Evolutionary conservation across 2,329 filamentous ascomycete species (phyloP).

Genomic region (Epichloe brachyelytri): DNA sequence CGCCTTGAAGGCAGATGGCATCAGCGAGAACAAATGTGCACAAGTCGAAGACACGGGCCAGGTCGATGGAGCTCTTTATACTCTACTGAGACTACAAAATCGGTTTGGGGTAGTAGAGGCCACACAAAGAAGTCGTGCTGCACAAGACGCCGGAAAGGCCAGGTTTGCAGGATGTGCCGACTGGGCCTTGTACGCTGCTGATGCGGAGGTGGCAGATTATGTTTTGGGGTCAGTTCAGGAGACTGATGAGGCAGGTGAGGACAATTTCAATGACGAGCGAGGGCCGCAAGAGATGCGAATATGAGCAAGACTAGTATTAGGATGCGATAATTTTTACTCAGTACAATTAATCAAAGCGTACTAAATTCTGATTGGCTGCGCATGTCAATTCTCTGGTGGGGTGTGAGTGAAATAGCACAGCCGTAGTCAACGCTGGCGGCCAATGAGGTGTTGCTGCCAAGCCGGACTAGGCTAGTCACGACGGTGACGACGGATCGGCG

Average conservation of each 20-base stretch:
- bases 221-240: conserved; percentile 4
- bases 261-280: background rate
- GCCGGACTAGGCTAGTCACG: too few relatives aligned
- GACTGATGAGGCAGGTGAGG: background rate
- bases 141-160: conserved; percentile 10
- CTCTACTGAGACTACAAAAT: conserved; percentile 5
- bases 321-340: too few relatives aligned
- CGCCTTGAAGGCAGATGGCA: conserved; percentile 11
- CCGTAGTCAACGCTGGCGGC: too few relatives aligned
- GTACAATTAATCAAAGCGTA: too few relatives aligned
- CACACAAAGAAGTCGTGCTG: conserved; percentile 5
- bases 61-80: background rate
- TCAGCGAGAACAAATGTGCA: background rate
- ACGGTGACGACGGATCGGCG: too few relatives aligned
- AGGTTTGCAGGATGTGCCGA: conserved; percentile 16
- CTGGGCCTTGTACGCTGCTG: conserved; percentile 12
- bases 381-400: too few relatives aligned
- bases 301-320: too few relatives aligned
- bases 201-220: conserved; percentile 13
- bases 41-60: background rate
- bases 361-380: too few relatives aligned
- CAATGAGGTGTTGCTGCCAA: too few relatives aligned
- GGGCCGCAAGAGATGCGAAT: too few relatives aligned
- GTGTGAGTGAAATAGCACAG: too few relatives aligned
- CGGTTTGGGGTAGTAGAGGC: conserved; percentile 11